A percentile compares a stretch with the other conserved stretches of the same genome.
Evolutionary conservation across 805 yeast species (phyloP).

Genomic region (Metschnikowia sp.): DNA sequence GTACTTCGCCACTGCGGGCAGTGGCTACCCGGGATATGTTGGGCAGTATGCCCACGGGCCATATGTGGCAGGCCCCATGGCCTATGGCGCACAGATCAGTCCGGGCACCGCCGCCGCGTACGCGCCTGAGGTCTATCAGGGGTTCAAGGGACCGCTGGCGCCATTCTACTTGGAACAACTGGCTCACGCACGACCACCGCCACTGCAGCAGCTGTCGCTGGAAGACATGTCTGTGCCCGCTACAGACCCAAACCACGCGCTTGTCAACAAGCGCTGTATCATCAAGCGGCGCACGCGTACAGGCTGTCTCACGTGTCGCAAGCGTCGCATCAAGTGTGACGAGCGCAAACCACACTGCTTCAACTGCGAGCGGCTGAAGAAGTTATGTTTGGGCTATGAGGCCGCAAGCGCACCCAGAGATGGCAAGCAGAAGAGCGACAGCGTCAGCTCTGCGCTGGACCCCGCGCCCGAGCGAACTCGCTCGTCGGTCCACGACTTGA

Average conservation of each 20-base stretch:
- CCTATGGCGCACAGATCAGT: too few relatives aligned
- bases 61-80: too few relatives aligned
- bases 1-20: conserved; percentile 10
- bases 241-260: conserved; percentile 26
- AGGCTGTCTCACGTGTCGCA: conserved; percentile 72
- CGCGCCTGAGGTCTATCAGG: too few relatives aligned
- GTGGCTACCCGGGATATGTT: conserved; percentile 5
- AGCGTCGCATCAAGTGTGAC: conserved; percentile 71
- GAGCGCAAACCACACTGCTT: conserved; percentile 67
- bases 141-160: too few relatives aligned
- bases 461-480: background rate
- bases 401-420: background rate
- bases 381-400: conserved; percentile 68
- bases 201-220: background rate
- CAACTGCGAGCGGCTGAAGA: conserved; percentile 63
- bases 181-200: background rate
- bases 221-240: conserved; percentile 4
- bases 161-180: too few relatives aligned
- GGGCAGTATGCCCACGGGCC: background rate
- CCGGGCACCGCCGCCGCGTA: too few relatives aligned
- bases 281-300: conserved; percentile 65
- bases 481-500: conserved; percentile 11
- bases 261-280: conserved; percentile 38
- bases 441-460: background rate
- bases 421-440: background rate